phyloP scores from a whole-genome alignment of 495 filamentous ascomycete genomes.

The Tricharina praecox region DNA sequence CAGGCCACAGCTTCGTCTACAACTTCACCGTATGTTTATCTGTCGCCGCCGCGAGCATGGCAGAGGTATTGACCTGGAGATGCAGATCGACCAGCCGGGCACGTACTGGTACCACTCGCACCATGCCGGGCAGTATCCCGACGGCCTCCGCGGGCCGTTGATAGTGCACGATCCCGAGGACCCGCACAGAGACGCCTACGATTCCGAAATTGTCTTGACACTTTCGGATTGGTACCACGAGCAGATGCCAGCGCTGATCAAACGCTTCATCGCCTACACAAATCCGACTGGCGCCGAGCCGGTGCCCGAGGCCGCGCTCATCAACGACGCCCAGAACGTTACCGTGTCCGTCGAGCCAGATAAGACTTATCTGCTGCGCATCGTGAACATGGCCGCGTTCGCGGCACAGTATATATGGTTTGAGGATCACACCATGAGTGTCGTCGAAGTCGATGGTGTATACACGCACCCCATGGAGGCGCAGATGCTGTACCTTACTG shows the following conservation, averaged over 20 bases:
- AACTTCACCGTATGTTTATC: conserved; percentile 49
- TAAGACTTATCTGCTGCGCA: conserved; percentile 64
- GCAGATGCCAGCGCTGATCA: conserved; percentile 41
- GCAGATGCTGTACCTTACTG: conserved; percentile 44
- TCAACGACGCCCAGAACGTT: conserved; percentile 47
- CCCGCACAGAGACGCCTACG: conserved; percentile 45
- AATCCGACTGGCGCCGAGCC: conserved; percentile 49
- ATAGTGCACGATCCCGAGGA: conserved; percentile 50
- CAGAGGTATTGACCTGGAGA: conserved; percentile 5
- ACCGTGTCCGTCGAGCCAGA: conserved; percentile 47
- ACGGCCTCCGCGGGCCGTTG: conserved; percentile 55
- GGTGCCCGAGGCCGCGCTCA: conserved; percentile 46
- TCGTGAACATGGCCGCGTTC: conserved; percentile 62
- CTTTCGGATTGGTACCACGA: conserved; percentile 55
- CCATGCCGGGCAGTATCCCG: conserved; percentile 49
- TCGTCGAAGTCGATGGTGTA: conserved; percentile 41
- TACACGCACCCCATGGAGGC: conserved; percentile 42
- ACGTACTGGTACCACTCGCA: conserved; percentile 81
- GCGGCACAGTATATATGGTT: conserved; percentile 55
- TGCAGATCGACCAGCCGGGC: conserved; percentile 46
- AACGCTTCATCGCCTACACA: conserved; percentile 38
- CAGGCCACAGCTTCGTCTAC: conserved; percentile 50
- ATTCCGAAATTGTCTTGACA: conserved; percentile 48
- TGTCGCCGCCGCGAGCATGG: background rate
- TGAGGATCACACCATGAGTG: conserved; percentile 47